Base-by-base conservation (phyloP, 495 filamentous ascomycete genomes). In the Ascodesmis nigricans region DNA sequence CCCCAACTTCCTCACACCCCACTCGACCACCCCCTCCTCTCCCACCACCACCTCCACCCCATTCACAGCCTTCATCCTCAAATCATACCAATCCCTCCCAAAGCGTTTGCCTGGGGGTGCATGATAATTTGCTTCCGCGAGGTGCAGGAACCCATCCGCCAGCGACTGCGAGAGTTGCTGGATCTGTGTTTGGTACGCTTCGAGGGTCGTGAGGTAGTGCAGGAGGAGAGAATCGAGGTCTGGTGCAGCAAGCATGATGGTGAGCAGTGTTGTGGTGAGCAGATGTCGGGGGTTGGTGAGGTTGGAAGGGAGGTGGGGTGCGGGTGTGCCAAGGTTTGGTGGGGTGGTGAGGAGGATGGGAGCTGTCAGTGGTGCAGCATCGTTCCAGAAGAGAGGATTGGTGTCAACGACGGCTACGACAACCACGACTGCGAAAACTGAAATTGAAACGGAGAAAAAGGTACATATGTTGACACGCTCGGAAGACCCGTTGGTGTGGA, bases 401-500 rank as follows among this genome's bases (percentile, higher is more conserved):
- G n/a, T n/a, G n/a, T n/a, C n/a, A n/a, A n/a, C n/a, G n/a, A n/a
- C n/a, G n/a, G n/a, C n/a, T n/a, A n/a, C n/a, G n/a, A n/a, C n/a
- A n/a, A n/a, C n/a, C n/a, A n/a, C n/a, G n/a, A n/a, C n/a, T n/a
- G n/a, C n/a, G n/a, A n/a, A n/a, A n/a, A n/a, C n/a, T n/a, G n/a
- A n/a, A n/a, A n/a, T n/a, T n/a, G n/a, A n/a, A n/a, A n/a, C n/a
- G n/a, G n/a, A n/a, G n/a, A n/a, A n/a, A n/a, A n/a, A n/a, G n/a
- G n/a, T n/a, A n/a, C n/a, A n/a, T n/a, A n/a, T n/a, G n/a, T n/a
- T n/a, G n/a, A n/a, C n/a, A n/a, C n/a, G n/a, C 23, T 25, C 35
- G 10, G 15, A 30, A 3, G 31, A 39, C 40, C 75, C 74, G 4
- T 49, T 80, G 21, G 75, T 79, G 22, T 81, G 75, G 72, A 80